Conservation (phyloP, 2,329 filamentous ascomycete genomes). For the Bipolaris zeicola region DNA sequence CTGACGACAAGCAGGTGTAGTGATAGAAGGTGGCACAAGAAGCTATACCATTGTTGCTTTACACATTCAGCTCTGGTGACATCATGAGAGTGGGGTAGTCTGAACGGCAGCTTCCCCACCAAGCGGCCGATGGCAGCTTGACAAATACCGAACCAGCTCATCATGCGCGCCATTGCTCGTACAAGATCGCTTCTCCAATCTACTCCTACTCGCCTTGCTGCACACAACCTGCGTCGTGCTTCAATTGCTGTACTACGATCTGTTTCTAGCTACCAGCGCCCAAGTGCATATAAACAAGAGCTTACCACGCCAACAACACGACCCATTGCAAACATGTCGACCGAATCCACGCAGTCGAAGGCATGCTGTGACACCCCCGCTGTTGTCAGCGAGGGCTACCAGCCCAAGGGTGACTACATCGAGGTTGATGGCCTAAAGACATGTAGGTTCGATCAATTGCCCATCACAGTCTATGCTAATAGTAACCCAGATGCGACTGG, state of each 20-base stretch:
- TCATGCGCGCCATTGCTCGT: constrained; percentile 22
- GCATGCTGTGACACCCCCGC: constrained; percentile 58
- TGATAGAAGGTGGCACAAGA: neutral
- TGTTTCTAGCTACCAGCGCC: neutral
- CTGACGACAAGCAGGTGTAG: neutral
- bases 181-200: constrained; percentile 15
- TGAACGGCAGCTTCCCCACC: constrained; percentile 13
- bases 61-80: constrained; percentile 14
- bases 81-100: constrained; percentile 28
- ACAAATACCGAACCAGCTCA: constrained; percentile 22
- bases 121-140: constrained; percentile 12
- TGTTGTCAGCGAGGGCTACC: constrained; percentile 57
- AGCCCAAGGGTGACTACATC: constrained; percentile 64
- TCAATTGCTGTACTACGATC: constrained; percentile 17
- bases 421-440: constrained; percentile 67
- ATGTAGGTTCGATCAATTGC: constrained; percentile 48
- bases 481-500: constrained; percentile 58
- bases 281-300: neutral
- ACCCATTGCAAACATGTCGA: constrained; percentile 38
- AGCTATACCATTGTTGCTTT: neutral
- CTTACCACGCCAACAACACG: constrained; percentile 2
- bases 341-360: constrained; percentile 45
- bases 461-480: neutral
- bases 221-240: constrained; percentile 3
- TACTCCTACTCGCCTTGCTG: constrained; percentile 4